Evolutionary conservation across 257 asterid genomes (phyloP).

Genomic region (Solanum appendiculatum): DNA sequence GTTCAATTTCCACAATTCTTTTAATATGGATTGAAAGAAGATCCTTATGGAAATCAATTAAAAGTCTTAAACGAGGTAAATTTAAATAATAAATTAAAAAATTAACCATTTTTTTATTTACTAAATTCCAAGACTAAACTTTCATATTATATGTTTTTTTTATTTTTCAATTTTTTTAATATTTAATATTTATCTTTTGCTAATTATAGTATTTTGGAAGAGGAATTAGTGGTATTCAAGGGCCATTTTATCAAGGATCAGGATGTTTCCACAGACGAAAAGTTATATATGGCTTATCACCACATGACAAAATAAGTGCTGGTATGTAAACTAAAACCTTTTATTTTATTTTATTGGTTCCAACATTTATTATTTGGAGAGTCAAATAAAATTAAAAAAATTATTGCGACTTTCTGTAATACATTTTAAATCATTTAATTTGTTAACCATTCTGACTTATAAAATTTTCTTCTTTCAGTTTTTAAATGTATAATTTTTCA

Average conservation of each 20-base stretch:
- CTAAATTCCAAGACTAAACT: not conserved
- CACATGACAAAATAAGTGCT: not conserved
- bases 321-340: not conserved
- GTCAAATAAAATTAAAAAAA: not conserved
- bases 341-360: not conserved
- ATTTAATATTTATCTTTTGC: not conserved
- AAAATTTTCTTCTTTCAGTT: not conserved
- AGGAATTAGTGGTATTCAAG: constrained; percentile 28
- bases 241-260: constrained; percentile 24
- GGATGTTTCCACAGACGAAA: constrained; percentile 33
- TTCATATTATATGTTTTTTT: not conserved
- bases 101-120: not conserved
- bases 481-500: not conserved
- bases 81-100: not conserved
- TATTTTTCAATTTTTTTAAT: not conserved
- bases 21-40: constrained; percentile 23
- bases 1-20: constrained; percentile 30
- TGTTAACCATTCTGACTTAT: not conserved
- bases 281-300: constrained; percentile 21
- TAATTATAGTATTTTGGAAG: constrained; percentile 6
- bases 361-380: not conserved
- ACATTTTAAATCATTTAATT: not conserved
- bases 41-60: constrained; percentile 31
- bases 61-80: not conserved
- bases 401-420: not conserved